A percentile compares a stretch with the other conserved stretches of the same genome.
Conservation (phyloP, 2,329 filamentous ascomycete genomes). For the Pleomassaria siparia region DNA sequence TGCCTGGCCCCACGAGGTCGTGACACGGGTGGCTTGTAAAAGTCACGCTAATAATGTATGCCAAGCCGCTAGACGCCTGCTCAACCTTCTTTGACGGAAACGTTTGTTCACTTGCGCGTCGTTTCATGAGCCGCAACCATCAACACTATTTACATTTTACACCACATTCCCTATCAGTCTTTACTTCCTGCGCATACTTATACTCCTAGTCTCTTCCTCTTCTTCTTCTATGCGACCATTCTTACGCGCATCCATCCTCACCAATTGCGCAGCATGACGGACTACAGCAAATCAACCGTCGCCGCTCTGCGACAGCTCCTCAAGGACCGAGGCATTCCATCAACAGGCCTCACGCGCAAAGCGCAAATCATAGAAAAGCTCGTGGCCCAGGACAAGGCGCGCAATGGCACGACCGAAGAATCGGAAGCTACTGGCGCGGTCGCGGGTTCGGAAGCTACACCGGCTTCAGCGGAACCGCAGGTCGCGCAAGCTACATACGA, state of each 20-base stretch:
- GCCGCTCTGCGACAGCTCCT: conserved; percentile 49
- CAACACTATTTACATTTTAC: not conserved
- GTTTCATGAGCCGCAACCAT: not conserved
- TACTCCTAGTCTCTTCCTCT: not conserved
- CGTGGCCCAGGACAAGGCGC: conserved; percentile 29
- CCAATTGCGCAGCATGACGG: conserved; percentile 29
- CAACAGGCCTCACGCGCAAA: conserved; percentile 50
- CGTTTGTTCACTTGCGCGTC: not conserved
- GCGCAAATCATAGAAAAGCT: conserved; percentile 52
- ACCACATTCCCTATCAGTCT: not conserved
- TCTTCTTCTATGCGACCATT: not conserved
- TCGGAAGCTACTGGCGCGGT: conserved; percentile 14
- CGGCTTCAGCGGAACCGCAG: conserved; percentile 7
- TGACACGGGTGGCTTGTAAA: not conserved
- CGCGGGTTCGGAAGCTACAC: conserved; percentile 12
- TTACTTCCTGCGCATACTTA: not conserved
- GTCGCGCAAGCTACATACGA: conserved; percentile 8
- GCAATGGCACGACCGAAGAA: conserved; percentile 11
- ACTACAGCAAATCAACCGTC: conserved; percentile 52
- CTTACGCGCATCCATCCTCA: not conserved
- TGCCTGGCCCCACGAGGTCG: too few species aligned
- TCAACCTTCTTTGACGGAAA: conserved; percentile 3
- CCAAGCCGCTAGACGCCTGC: not conserved
- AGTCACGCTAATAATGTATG: conserved; percentile 1
- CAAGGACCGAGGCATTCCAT: conserved; percentile 50